These are phyloP conservation scores for Lithospermum erythrorhizon DNA, from an alignment of 257 asterid genomes.

Conservation along the genomic window DNA sequence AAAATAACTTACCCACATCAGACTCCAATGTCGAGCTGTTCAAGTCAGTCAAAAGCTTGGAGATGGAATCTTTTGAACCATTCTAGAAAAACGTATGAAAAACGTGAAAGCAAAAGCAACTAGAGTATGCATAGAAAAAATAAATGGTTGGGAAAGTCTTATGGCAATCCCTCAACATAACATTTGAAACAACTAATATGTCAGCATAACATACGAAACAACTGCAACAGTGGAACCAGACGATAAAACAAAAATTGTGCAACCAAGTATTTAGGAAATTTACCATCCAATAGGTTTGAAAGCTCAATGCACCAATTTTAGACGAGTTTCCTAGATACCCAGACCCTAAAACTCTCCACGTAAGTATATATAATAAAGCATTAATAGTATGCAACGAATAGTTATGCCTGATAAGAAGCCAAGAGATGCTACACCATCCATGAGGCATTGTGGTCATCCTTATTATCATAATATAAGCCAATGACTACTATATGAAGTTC, in stretches of 20 bases:
- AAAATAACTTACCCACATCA: slow-evolving; percentile 64
- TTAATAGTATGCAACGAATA: background rate
- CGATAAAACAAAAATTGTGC: background rate
- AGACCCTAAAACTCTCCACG: too few relatives aligned
- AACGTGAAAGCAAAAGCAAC: slow-evolving; percentile 14
- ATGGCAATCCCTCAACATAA: background rate
- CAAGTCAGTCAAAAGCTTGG: slow-evolving; percentile 75
- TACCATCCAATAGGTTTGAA: background rate
- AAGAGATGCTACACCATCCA: background rate
- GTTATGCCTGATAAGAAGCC: background rate
- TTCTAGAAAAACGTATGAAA: slow-evolving; percentile 32
- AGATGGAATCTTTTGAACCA: slow-evolving; percentile 78
- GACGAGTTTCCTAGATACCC: too few relatives aligned
- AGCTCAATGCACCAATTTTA: too few relatives aligned
- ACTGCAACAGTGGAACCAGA: background rate
- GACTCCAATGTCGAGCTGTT: slow-evolving; percentile 69
- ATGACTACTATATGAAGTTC: too few relatives aligned
- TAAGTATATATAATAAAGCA: background rate
- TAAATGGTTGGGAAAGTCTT: background rate
- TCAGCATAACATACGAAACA: background rate
- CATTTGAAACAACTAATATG: background rate
- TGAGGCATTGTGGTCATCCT: too few relatives aligned
- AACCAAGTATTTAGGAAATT: background rate
- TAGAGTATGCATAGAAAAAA: slow-evolving; percentile 7
- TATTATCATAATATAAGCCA: too few relatives aligned